These are phyloP conservation scores for Aspergillus vadensis DNA, from an alignment of 2,329 filamentous ascomycete genomes.

Conservation along the genomic window DNA sequence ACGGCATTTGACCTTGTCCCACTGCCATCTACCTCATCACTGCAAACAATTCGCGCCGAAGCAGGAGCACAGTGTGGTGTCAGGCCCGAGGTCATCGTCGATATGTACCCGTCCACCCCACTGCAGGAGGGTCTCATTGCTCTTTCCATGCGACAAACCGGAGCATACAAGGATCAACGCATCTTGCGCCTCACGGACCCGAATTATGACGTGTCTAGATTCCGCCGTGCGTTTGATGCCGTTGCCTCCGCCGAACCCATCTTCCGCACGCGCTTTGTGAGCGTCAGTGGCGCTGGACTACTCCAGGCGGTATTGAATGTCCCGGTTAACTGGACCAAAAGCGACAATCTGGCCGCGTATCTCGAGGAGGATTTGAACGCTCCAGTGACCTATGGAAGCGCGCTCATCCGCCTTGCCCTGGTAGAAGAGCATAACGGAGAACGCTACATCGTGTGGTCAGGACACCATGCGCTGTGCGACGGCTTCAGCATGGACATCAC, in stretches of 20 bases:
- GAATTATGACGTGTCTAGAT: background rate
- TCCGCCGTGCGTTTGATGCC: background rate
- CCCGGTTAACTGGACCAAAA: background rate
- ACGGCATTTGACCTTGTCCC: background rate
- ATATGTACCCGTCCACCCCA: background rate
- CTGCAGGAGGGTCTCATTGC: background rate
- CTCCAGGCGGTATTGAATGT: background rate
- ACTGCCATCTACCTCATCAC: background rate
- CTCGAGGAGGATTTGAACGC: background rate
- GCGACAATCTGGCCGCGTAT: background rate
- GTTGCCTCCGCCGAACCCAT: background rate
- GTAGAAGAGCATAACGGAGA: background rate
- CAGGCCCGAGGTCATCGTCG: background rate
- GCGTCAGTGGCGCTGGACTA: background rate
- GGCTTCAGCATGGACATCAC: background rate
- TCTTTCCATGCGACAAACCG: background rate
- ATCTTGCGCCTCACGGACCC: background rate
- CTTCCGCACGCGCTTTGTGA: too few relatives aligned
- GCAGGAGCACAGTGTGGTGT: background rate
- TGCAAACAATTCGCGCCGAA: background rate
- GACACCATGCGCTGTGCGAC: background rate
- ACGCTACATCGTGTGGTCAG: background rate
- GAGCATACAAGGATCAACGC: background rate
- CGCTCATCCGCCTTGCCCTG: background rate
- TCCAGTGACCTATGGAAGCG: background rate